Evolutionary conservation across 2,329 filamentous ascomycete species (phyloP).

Genomic region (Calonectria ilicicola): DNA sequence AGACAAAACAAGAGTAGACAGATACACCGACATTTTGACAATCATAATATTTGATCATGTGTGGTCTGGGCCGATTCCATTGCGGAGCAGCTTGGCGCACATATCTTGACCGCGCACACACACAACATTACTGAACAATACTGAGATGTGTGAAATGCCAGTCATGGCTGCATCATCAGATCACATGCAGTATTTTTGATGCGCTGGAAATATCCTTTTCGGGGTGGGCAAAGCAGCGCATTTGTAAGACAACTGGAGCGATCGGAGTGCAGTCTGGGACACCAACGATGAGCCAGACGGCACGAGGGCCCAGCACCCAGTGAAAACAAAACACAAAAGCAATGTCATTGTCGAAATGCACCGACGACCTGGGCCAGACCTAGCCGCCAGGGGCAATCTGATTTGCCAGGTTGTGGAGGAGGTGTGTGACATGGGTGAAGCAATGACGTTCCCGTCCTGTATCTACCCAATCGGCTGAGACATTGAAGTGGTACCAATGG

Average conservation of each 20-base stretch:
- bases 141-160: conserved; percentile 19
- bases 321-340: conserved; percentile 24
- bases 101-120: background rate
- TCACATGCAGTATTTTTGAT: conserved; percentile 38
- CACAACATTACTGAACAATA: conserved; percentile 18
- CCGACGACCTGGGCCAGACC: conserved; percentile 42
- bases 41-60: conserved; percentile 38
- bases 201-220: conserved; percentile 1
- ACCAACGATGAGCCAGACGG: background rate
- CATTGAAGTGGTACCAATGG: conserved; percentile 32
- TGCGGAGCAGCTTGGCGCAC: conserved; percentile 25
- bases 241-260: conserved; percentile 14
- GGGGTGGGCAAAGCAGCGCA: background rate
- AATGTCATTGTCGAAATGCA: conserved; percentile 36
- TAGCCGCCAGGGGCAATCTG: conserved; percentile 35
- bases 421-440: conserved; percentile 35
- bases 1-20: conserved; percentile 15
- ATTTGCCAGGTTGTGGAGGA: conserved; percentile 34
- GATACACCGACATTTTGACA: conserved; percentile 44
- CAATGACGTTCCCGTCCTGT: conserved; percentile 40
- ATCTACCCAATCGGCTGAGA: conserved; percentile 41
- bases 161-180: conserved; percentile 32
- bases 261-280: conserved; percentile 21
- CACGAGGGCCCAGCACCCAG: conserved; percentile 12
- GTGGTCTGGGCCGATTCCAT: conserved; percentile 32